Evolutionary conservation across 2,329 filamentous ascomycete species (phyloP).

Genomic region (Leptographium radiaticola): DNA sequence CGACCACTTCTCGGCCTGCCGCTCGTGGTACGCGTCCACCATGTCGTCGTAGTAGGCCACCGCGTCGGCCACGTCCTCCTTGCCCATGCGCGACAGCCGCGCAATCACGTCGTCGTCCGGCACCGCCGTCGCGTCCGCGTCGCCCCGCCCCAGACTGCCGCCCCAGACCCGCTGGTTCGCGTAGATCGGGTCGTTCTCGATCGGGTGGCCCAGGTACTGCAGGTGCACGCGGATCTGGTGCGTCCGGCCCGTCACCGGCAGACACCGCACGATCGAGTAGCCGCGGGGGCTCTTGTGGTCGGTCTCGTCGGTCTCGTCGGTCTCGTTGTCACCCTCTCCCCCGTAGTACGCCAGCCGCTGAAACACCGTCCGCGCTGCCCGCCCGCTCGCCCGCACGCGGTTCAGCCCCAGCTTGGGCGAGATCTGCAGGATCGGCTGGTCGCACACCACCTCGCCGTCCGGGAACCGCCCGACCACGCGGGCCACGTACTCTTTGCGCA

Average conservation of each 20-base stretch:
- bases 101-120: slow-evolving; percentile 85
- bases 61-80: slow-evolving; percentile 80
- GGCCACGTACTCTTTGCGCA: slow-evolving; percentile 91
- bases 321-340: background rate
- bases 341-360: slow-evolving; percentile 79
- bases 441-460: slow-evolving; percentile 79
- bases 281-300: slow-evolving; percentile 32
- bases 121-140: slow-evolving; percentile 52
- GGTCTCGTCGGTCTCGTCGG: slow-evolving; percentile 4
- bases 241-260: slow-evolving; percentile 85
- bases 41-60: slow-evolving; percentile 91
- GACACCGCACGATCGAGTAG: slow-evolving; percentile 89
- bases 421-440: slow-evolving; percentile 86
- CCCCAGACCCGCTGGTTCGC: slow-evolving; percentile 91
- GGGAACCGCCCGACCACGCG: slow-evolving; percentile 86
- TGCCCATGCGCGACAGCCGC: slow-evolving; percentile 79
- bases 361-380: slow-evolving; percentile 82
- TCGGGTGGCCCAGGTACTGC: slow-evolving; percentile 87
- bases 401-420: slow-evolving; percentile 93
- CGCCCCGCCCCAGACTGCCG: slow-evolving; percentile 54
- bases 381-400: slow-evolving; percentile 84
- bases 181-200: slow-evolving; percentile 96
- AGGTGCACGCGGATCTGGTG: slow-evolving; percentile 93
- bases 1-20: slow-evolving; percentile 86
- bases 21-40: slow-evolving; percentile 79